These are phyloP conservation scores for Tulasnella sp. DNA, from an alignment of 768 basidiomycete genomes.

Conservation along the genomic window DNA sequence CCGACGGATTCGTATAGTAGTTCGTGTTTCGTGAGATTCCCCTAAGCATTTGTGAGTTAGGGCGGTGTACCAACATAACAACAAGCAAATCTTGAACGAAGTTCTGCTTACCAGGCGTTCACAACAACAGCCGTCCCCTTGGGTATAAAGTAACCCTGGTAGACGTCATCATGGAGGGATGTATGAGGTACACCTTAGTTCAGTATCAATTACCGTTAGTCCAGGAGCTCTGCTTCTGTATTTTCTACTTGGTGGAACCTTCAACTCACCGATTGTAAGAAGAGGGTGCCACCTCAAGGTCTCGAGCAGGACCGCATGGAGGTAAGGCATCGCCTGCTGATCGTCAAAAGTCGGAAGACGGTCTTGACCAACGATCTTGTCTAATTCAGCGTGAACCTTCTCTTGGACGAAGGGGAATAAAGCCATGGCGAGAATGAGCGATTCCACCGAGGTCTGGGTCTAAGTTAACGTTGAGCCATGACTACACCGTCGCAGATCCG, in stretches of 20 bases:
- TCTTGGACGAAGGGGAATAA: conserved; percentile 22
- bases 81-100: too few species aligned
- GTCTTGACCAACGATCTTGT: conserved; percentile 17
- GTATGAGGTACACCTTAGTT: too few species aligned
- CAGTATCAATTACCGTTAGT: too few species aligned
- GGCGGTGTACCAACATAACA: too few species aligned
- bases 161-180: too few species aligned
- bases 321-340: conserved; percentile 12
- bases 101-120: too few species aligned
- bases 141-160: too few species aligned
- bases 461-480: neutral
- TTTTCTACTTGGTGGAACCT: too few species aligned
- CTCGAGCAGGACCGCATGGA: conserved; percentile 18
- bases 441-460: neutral
- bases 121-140: too few species aligned
- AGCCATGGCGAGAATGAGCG: conserved; percentile 15
- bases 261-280: neutral
- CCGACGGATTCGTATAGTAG: neutral
- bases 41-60: neutral
- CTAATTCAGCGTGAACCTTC: conserved; percentile 22
- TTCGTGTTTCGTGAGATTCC: neutral
- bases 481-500: too few species aligned
- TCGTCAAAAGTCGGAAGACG: conserved; percentile 17
- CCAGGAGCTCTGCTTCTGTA: too few species aligned
- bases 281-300: conserved; percentile 10